Base-by-base conservation (phyloP, 805 yeast species). In the Candida jianshihensis region DNA sequence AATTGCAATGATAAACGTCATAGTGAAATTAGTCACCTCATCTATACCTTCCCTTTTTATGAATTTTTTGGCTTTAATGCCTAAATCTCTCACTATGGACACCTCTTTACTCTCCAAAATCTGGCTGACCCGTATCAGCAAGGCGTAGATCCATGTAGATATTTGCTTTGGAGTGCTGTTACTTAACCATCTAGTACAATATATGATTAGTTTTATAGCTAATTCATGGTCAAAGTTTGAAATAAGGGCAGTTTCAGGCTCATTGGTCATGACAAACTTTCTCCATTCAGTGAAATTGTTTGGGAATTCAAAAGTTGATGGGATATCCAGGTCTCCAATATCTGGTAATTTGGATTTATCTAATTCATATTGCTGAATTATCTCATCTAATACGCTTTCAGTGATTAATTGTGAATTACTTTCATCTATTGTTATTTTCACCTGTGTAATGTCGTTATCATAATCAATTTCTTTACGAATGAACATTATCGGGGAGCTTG, bases 231-330 rank as follows among this genome's bases (percentile, higher is more conserved):
- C 55, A 7, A 50, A 14, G 16, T 49, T 46, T 3, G 49, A 43
- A 2, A 50, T 26, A 1, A 50, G 15, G 5, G 35, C 35, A 2
- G 32, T 5, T 1, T 41, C 17, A 0, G 56, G 54, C 18, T 39
- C 38, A n/a, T 40, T 38, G 1, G 42, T 14, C 32, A 45, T 33
- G 6, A 46, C 30, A 19, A 40, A 52, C 5, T 36, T 33, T 28
- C 49, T 39, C 58, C 57, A 53, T 18, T 41, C 43, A 2, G 53
- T 50, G 41, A 51, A 51, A 15, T 37, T 47, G 27, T 41, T 43
- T 10, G 56, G 56, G 35, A 49, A 46, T 18, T 34, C 35, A 17
- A 46, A 48, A 14, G 39, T 41, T 8, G 35, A 14, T 0, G 56
- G 56, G 12, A 43, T 37, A 3, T 26, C 26, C 5, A 46, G 26